Conservation (phyloP, 192 early-diverging fungal species). For the Entophlyctis helioformis region DNA sequence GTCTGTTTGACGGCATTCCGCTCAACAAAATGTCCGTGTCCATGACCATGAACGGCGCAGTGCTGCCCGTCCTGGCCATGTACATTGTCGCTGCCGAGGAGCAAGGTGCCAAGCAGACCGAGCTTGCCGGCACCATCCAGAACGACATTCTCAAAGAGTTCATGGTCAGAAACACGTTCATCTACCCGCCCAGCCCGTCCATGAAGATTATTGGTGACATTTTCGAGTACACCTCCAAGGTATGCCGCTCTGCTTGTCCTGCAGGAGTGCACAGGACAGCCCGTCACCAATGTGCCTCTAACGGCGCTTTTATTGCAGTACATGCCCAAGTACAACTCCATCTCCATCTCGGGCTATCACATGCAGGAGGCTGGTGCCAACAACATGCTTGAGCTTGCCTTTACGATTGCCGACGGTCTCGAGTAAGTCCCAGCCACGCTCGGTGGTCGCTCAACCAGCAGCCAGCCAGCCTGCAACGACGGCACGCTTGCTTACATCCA, state of each 20-base stretch:
- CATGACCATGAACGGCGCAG: conserved; percentile 95
- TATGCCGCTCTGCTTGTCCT: conserved; percentile 5
- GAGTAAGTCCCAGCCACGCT: conserved; percentile 43
- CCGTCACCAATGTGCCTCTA: not conserved
- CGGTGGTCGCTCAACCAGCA: too few relatives aligned
- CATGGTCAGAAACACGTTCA: conserved; percentile 91
- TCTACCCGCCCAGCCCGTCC: conserved; percentile 82
- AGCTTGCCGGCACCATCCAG: conserved; percentile 80
- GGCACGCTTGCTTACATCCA: too few relatives aligned
- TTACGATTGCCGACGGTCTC: conserved; percentile 81
- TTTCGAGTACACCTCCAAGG: conserved; percentile 72
- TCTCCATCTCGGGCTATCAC: conserved; percentile 91
- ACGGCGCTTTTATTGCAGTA: conserved; percentile 23
- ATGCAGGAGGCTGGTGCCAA: conserved; percentile 88
- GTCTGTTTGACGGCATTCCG: conserved; percentile 74
- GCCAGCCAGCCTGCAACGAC: too few relatives aligned
- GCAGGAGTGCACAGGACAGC: too few relatives aligned
- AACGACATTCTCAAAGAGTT: conserved; percentile 92
- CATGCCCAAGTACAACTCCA: conserved; percentile 93
- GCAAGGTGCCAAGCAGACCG: conserved; percentile 67
- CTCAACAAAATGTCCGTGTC: conserved; percentile 84
- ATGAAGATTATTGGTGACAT: conserved; percentile 88
- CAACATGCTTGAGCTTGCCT: conserved; percentile 80
- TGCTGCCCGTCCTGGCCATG: conserved; percentile 81
- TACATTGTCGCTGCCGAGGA: conserved; percentile 81